A percentile compares a stretch with the other conserved stretches of the same genome.
Conservation (phyloP, 345 rosid species). For the Eucalyptus regnans region DNA sequence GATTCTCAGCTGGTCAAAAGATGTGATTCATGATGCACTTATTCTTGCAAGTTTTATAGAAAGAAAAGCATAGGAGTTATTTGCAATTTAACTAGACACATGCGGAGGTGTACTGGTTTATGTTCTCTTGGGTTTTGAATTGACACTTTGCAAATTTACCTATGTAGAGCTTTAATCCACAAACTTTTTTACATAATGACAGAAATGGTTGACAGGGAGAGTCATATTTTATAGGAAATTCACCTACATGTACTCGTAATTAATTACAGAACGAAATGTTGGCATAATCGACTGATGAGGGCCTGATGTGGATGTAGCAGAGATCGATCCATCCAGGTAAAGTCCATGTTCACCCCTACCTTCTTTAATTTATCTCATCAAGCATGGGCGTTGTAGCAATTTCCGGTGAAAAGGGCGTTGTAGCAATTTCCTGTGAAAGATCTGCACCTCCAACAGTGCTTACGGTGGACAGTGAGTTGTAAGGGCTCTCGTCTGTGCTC, state of each 20-base stretch:
- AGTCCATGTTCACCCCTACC: background rate
- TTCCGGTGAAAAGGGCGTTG: background rate
- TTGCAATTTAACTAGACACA: too few relatives aligned
- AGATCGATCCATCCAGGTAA: background rate
- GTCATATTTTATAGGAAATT: background rate
- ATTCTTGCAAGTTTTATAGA: background rate
- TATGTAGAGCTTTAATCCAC: background rate
- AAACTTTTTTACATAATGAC: background rate
- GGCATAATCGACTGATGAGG: background rate
- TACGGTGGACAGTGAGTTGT: background rate
- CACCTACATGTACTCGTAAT: background rate
- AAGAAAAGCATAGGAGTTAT: background rate
- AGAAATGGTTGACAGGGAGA: background rate
- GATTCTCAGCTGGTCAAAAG: background rate
- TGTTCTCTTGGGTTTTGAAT: background rate
- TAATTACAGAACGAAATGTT: rapidly evolving
- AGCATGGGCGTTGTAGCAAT: background rate
- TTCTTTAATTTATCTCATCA: background rate
- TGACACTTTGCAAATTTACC: background rate
- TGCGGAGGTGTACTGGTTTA: background rate
- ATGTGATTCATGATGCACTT: background rate
- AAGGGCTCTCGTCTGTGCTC: background rate
- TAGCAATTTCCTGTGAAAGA: background rate
- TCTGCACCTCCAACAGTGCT: background rate
- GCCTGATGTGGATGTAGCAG: background rate